phyloP scores from a whole-genome alignment of 192 early-diverging fungal genomes.

The Spinellus fusiger region DNA sequence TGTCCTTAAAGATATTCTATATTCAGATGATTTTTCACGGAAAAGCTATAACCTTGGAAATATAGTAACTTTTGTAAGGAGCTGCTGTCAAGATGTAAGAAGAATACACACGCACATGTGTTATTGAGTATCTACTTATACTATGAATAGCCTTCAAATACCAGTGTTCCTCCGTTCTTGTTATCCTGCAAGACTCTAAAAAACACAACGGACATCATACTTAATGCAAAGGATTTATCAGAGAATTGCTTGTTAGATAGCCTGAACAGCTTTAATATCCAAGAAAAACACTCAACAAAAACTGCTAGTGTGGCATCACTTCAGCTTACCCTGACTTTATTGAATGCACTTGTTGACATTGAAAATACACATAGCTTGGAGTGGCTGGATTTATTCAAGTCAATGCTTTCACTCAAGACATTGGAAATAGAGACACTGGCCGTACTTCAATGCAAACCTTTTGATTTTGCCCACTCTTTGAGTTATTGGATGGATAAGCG shows the following conservation, averaged over 20 bases:
- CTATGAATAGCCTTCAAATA: background rate
- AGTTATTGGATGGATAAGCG: background rate
- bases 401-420: background rate
- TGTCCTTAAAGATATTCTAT: background rate
- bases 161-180: background rate
- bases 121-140: background rate
- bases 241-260: background rate
- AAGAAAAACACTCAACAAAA: background rate
- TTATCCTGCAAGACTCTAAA: background rate
- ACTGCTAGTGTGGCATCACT: background rate
- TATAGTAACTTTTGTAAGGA: slow-evolving; percentile 1
- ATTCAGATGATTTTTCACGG: background rate
- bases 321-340: background rate
- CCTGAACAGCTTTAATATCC: background rate
- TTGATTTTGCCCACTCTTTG: background rate
- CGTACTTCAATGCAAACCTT: background rate
- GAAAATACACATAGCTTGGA: background rate
- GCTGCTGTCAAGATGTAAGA: slow-evolving; percentile 3
- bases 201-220: background rate
- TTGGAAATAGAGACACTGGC: background rate
- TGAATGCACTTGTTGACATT: background rate
- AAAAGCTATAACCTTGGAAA: background rate
- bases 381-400: background rate
- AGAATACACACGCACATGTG: background rate
- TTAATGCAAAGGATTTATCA: background rate